Percentiles rank a stretch among this genome's conserved stretches.
Evolutionary conservation across 345 rosid species (phyloP).

Genomic region (Eucalyptus polyanthemos): DNA sequence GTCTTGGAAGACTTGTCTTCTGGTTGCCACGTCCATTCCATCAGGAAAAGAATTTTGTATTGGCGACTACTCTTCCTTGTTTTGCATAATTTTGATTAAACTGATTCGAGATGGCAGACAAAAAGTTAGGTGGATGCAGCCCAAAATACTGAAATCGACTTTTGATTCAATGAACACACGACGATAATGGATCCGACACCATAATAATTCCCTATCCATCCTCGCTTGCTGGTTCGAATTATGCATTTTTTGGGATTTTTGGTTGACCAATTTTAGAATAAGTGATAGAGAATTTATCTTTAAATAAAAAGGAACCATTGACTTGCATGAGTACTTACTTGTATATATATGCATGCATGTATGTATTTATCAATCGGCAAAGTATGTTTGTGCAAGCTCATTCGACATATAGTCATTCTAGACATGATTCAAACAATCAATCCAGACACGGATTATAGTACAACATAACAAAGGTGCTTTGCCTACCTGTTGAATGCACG

Average conservation of each 20-base stretch:
- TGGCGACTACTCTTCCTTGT: neutral
- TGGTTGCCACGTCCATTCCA: neutral
- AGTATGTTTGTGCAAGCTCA: neutral
- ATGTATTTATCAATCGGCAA: no score
- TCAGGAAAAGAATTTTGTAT: neutral
- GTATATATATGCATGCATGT: neutral
- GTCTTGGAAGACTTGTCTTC: neutral
- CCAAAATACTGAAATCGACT: neutral
- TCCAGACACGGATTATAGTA: neutral
- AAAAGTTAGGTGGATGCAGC: neutral
- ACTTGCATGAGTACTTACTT: neutral
- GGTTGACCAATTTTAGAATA: neutral
- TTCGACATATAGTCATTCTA: neutral
- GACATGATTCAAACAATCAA: neutral
- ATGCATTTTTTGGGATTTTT: neutral
- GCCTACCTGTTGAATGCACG: neutral
- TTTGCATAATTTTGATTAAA: neutral
- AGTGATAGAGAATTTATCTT: neutral
- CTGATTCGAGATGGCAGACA: neutral
- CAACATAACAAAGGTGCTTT: neutral
- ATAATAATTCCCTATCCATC: neutral
- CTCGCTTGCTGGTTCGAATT: neutral
- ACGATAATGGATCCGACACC: neutral
- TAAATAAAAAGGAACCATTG: neutral
- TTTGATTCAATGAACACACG: neutral